These are phyloP conservation scores for Dillenia suffruticosa DNA, from an alignment of 164 flowering plant species.

Conservation along the genomic window DNA sequence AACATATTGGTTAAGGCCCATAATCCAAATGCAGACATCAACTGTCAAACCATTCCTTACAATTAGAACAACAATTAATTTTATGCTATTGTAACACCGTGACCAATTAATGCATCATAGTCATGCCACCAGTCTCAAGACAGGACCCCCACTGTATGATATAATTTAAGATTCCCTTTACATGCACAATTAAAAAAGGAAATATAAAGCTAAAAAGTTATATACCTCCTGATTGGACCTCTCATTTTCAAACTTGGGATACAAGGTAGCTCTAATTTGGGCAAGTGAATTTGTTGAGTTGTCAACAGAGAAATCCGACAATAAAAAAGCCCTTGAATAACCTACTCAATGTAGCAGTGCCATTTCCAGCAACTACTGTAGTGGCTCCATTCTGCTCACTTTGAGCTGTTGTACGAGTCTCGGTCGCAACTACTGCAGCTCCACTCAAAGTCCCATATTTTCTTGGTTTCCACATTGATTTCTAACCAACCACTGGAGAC, in stretches of 20 bases:
- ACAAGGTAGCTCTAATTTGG: slow-evolving; percentile 89
- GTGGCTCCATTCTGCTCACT: slow-evolving; percentile 14
- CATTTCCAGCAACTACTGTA: slow-evolving; percentile 18
- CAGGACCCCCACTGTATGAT: too few species aligned
- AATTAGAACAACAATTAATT: too few species aligned
- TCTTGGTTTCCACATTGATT: slow-evolving; percentile 42
- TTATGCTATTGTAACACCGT: too few species aligned
- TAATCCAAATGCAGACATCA: too few species aligned
- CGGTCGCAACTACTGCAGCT: slow-evolving; percentile 12
- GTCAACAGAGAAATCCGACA: slow-evolving; percentile 62
- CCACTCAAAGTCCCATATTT: slow-evolving; percentile 58
- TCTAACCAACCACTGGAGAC: slow-evolving; percentile 22
- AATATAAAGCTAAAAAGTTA: background rate
- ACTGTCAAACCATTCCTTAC: too few species aligned
- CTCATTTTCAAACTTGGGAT: slow-evolving; percentile 98
- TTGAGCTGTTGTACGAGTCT: slow-evolving; percentile 15
- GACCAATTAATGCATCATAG: too few species aligned
- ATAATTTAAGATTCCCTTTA: too few species aligned
- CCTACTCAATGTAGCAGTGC: slow-evolving; percentile 29
- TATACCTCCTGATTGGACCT: slow-evolving; percentile 96
- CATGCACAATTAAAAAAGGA: too few species aligned
- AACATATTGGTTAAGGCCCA: too few species aligned
- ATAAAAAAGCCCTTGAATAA: slow-evolving; percentile 37
- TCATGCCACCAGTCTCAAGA: too few species aligned
- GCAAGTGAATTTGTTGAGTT: slow-evolving; percentile 54